These are phyloP conservation scores for Entelexis paramagnoliae DNA, from an alignment of 1,139 yeast species.

Conservation along the genomic window DNA sequence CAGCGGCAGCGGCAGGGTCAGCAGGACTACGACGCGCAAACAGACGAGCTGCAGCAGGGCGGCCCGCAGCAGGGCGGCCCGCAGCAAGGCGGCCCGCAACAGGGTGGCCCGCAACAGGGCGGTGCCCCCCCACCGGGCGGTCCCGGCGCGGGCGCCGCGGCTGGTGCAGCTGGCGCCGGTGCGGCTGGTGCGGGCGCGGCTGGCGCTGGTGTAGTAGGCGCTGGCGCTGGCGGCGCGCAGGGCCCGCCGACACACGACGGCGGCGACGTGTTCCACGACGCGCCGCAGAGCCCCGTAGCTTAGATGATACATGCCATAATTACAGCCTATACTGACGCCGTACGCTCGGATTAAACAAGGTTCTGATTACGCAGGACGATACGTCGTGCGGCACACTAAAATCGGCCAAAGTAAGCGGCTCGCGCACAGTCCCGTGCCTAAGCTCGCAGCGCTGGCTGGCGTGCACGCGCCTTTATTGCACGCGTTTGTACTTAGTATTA, in stretches of 20 bases:
- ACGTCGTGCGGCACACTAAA: no score
- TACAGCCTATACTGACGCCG: neutral
- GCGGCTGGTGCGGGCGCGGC: conserved; percentile 2
- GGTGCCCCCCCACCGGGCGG: neutral
- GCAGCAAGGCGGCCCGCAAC: no score
- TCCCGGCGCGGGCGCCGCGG: neutral
- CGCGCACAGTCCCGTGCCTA: no score
- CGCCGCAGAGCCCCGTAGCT: conserved; percentile 8
- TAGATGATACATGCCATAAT: neutral
- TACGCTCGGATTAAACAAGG: no score
- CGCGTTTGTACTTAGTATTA: no score
- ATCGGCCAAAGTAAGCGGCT: no score
- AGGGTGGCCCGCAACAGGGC: neutral
- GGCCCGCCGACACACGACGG: no score
- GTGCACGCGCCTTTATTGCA: no score
- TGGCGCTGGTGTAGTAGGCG: neutral
- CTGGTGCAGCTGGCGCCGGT: neutral
- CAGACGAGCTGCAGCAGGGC: neutral
- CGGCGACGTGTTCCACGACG: conserved; percentile 22
- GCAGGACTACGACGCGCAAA: neutral
- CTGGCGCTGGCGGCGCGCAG: neutral
- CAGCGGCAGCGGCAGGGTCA: neutral
- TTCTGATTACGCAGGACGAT: no score
- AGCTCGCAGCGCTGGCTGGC: no score
- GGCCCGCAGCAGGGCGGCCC: no score